These are phyloP conservation scores for Hypoxylon sp. DNA, from an alignment of 2,329 filamentous ascomycete species.

Conservation along the genomic window DNA sequence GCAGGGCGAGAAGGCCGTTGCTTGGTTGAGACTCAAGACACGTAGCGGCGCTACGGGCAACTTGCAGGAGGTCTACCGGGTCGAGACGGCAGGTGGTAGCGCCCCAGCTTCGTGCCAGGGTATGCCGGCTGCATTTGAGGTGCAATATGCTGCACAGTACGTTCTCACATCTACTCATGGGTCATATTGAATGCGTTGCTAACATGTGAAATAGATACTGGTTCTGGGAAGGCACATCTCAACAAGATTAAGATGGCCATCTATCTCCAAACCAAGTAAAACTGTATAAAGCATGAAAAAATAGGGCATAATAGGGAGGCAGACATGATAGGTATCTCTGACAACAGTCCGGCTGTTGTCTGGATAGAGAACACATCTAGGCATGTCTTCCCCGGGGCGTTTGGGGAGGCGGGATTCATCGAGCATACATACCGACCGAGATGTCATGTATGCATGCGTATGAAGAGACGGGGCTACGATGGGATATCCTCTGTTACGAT, in stretches of 20 bases:
- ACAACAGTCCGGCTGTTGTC: not conserved
- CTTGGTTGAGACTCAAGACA: slow-evolving; percentile 81
- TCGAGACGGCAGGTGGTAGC: slow-evolving; percentile 85
- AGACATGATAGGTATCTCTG: slow-evolving; percentile 14
- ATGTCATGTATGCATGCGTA: slow-evolving; percentile 14
- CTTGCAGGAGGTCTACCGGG: slow-evolving; percentile 82
- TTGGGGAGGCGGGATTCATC: slow-evolving; percentile 10
- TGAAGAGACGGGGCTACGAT: slow-evolving; percentile 18
- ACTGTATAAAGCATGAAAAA: slow-evolving; percentile 37
- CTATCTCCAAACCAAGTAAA: slow-evolving; percentile 30
- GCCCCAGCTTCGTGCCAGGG: slow-evolving; percentile 80
- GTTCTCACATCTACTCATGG: slow-evolving; percentile 59
- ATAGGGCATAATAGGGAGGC: slow-evolving; percentile 19
- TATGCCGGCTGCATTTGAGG: slow-evolving; percentile 72
- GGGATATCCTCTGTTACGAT: slow-evolving; percentile 34
- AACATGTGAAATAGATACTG: slow-evolving; percentile 48
- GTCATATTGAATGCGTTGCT: slow-evolving; percentile 8
- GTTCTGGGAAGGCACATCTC: slow-evolving; percentile 46
- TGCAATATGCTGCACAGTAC: slow-evolving; percentile 89
- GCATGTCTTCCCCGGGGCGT: slow-evolving; percentile 23
- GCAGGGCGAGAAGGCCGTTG: slow-evolving; percentile 75
- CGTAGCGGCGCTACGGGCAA: slow-evolving; percentile 68
- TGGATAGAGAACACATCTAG: slow-evolving; percentile 1
- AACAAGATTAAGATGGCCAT: slow-evolving; percentile 19
- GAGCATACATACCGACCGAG: not conserved